Evolutionary conservation across 2,329 filamentous ascomycete genomes (phyloP), one percentile per base, ranked within the genome.

Genomic region (Stagonosporopsis vannaccii): DNA sequence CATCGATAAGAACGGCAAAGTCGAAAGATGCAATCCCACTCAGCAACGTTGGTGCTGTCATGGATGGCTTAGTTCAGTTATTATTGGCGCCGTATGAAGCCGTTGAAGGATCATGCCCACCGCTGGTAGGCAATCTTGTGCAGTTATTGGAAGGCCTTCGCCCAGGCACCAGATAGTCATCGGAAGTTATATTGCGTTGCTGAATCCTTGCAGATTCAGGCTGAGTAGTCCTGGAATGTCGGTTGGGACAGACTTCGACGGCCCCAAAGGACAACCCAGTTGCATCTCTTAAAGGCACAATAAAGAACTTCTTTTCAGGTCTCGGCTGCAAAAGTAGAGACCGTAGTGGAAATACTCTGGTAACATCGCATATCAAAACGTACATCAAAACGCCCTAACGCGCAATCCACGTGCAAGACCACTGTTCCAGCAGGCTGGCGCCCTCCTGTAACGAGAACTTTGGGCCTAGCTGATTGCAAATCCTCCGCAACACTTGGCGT

Each of bases 81-180:
- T 77, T 91, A 72, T 77, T 35, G 87, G 87, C 61, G 70, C 86
- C 81, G 56, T 64, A 72, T 40, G 65, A 66, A 59, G 67, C 56
- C 39, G 46, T 66, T 6, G 71, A 73, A 56, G 65, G 62, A 11
- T 56, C 62, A 11, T 67, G 61, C 35, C 85, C 88, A 12, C 83
- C 87, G 0, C 80, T 91, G 40, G 87, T 90, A 1, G 87, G 89
- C 63, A 90, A 90, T 58, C 70, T 91, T 43, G 83, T 86, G 41
- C 81, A 85, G 41, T 74, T 91, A 62, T 83, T 91, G 65, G 82
- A 82, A 59, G 85, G 87, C 60, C 71, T 90, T 48, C 82, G 83
- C 4, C 79, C 80, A 62, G 82, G 83, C 4, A 81, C 82, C 2
- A 64, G 62, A 46, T 69, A 39, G 62, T n/a, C n/a, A 15, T 32